Conservation (phyloP, 2,329 filamentous ascomycete species). For the Decorospora gaudefroyi region DNA sequence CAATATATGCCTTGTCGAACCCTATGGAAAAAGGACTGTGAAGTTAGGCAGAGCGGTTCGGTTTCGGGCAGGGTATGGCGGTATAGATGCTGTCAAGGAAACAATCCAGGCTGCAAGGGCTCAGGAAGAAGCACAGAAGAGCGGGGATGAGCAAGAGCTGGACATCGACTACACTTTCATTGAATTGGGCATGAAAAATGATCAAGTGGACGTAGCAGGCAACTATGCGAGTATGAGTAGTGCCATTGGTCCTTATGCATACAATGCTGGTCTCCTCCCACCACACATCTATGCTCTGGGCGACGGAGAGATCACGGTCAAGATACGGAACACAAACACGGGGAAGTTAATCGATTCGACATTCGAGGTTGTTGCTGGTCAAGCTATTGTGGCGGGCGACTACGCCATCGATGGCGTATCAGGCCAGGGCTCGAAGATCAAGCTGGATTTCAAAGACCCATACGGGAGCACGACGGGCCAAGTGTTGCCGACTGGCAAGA, state of each 20-base stretch:
- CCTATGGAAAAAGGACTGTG: slow-evolving; percentile 12
- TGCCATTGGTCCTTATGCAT: slow-evolving; percentile 66
- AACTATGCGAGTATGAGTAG: slow-evolving; percentile 83
- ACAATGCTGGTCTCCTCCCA: slow-evolving; percentile 59
- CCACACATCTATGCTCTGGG: slow-evolving; percentile 32
- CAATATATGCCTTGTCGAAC: slow-evolving; percentile 70
- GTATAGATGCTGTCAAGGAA: slow-evolving; percentile 17
- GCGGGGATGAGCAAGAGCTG: slow-evolving; percentile 9
- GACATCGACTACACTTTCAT: slow-evolving; percentile 75
- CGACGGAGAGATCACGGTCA: slow-evolving; percentile 54
- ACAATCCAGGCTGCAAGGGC: slow-evolving; percentile 7
- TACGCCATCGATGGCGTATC: slow-evolving; percentile 68
- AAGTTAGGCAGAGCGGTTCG: slow-evolving; percentile 3
- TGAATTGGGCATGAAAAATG: slow-evolving; percentile 66
- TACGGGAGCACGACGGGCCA: slow-evolving; percentile 67
- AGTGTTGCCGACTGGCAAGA: slow-evolving; percentile 63
- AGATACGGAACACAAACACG: slow-evolving; percentile 74
- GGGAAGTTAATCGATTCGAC: slow-evolving; percentile 64
- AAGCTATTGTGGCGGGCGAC: slow-evolving; percentile 57
- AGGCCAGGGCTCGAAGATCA: slow-evolving; percentile 61
- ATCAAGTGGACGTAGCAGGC: slow-evolving; percentile 65
- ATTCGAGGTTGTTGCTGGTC: slow-evolving; percentile 58
- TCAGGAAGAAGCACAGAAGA: slow-evolving; percentile 3
- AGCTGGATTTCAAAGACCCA: slow-evolving; percentile 65
- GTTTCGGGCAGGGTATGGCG: slow-evolving; percentile 16